Evolutionary conservation across 345 rosid genomes (phyloP), one percentile per base, ranked within the genome.

Genomic region (Clausena lansium): DNA sequence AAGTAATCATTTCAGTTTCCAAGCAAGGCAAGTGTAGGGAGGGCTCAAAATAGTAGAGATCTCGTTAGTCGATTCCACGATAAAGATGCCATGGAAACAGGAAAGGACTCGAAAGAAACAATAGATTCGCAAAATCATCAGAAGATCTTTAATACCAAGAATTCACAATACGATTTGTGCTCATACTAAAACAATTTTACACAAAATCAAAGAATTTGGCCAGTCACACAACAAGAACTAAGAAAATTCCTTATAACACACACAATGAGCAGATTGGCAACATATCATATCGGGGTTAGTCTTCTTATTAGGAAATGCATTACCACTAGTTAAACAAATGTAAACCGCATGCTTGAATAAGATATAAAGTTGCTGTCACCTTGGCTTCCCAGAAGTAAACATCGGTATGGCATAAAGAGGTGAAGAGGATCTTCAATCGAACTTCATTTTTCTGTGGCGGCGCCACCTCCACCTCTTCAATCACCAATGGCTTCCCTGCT

Each of bases 331-430:
- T 11, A 25, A 28, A 36, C 27, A 14, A 70, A 52, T 38, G 9
- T 52, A 30, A 70, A 9, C 41, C 11, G 24, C 8, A 15, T 24
- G 36, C 1, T 9, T 13, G 3, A 33, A 54, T 15, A 27, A 27
- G 67, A 55, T 17, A 24, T 28, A 4, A 28, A 69, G 9, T 35
- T 9, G 38, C 33, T 60, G 47, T 76, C 61, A 91, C 98, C 98
- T 91, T 94, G 11, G 98, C 96, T 74, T 94, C 98, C 98, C 98
- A 94, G 88, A 92, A 94, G 87, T 94, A 94, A 79, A 92, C 90
- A 83, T 94, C 98, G 6, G 96, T 92, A 84, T 92, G 98, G 84
- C 97, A 91, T 50, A 92, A 87, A 54, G 98, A 72, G 59, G 98
- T 91, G 84, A 89, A 92, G 72, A 90, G 89, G 67, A 92, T 92